Conservation (phyloP, 306 rosid genomes). For the Lathyrus tuberosus region DNA sequence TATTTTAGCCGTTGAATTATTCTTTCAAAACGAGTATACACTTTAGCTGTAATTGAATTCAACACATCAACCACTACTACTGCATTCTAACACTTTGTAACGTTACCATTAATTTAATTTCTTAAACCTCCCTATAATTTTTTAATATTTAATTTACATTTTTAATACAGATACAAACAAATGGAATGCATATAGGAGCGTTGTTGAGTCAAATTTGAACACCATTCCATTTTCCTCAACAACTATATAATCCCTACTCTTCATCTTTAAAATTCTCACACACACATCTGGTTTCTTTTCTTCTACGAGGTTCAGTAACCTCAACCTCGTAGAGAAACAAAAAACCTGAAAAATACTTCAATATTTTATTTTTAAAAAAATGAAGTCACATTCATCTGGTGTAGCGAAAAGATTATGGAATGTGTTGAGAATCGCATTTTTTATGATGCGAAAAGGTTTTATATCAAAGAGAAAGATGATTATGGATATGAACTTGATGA, state of each 20-base stretch:
- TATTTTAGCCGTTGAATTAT: conserved; percentile 35
- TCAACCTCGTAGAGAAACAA: conserved; percentile 49
- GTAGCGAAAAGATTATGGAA: conserved; percentile 55
- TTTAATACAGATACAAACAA: conserved; percentile 21
- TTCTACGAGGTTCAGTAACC: conserved; percentile 51
- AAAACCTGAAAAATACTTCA: conserved; percentile 1
- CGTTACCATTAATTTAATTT: conserved; percentile 6
- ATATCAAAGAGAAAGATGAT: conserved; percentile 62
- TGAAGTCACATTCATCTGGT: conserved; percentile 36
- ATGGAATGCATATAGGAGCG: conserved; percentile 37
- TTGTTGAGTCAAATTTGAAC: conserved; percentile 36
- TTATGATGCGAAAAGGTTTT: conserved; percentile 57
- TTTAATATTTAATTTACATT: background rate
- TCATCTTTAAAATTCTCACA: conserved; percentile 33
- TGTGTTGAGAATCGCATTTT: conserved; percentile 50
- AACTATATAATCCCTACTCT: conserved; percentile 43
- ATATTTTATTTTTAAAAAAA: background rate
- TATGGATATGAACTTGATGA: conserved; percentile 61
- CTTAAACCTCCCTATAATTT: background rate
- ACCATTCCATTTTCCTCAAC: background rate
- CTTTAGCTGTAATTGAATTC: conserved; percentile 43
- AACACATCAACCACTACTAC: conserved; percentile 42
- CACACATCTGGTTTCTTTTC: conserved; percentile 46
- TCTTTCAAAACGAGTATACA: conserved; percentile 23
- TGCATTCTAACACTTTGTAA: conserved; percentile 16